phyloP scores from a whole-genome alignment of 2,329 filamentous ascomycete species.

The Penicillium crustosum region DNA sequence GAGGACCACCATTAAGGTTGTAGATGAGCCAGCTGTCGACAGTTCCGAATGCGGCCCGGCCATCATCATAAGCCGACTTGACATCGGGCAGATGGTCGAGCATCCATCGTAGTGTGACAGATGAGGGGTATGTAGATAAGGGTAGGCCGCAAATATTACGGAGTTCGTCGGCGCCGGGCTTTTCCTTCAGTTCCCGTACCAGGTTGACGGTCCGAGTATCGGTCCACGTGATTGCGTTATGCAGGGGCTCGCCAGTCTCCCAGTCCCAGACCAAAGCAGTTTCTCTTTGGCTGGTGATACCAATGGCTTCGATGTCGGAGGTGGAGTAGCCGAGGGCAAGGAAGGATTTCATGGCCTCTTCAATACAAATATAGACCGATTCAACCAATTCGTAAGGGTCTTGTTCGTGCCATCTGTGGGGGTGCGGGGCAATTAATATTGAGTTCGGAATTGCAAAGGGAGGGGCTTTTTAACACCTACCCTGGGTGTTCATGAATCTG shows the following conservation, averaged over 20 bases:
- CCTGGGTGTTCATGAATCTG: slow-evolving; percentile 83
- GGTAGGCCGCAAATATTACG: slow-evolving; percentile 74
- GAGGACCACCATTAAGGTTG: slow-evolving; percentile 69
- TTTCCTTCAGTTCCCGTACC: slow-evolving; percentile 72
- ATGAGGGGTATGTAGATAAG: slow-evolving; percentile 83
- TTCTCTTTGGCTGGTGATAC: slow-evolving; percentile 88
- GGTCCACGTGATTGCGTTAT: slow-evolving; percentile 87
- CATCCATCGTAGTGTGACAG: slow-evolving; percentile 81
- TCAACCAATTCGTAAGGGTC: slow-evolving; percentile 73
- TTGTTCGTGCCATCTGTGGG: slow-evolving; percentile 82
- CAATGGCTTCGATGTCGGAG: slow-evolving; percentile 70
- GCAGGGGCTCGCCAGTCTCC: slow-evolving; percentile 73
- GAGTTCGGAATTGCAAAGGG: not conserved
- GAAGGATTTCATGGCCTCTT: slow-evolving; percentile 71
- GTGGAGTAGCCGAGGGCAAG: slow-evolving; percentile 65
- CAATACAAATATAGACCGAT: slow-evolving; percentile 77
- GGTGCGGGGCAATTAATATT: slow-evolving; percentile 8
- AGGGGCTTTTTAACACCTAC: slow-evolving; percentile 52
- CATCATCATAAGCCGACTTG: slow-evolving; percentile 71
- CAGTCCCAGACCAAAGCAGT: slow-evolving; percentile 84
- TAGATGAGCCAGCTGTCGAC: slow-evolving; percentile 88
- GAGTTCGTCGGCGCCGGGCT: slow-evolving; percentile 67
- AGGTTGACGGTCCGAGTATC: slow-evolving; percentile 77
- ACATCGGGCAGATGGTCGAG: slow-evolving; percentile 70
- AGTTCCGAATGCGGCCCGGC: slow-evolving; percentile 78